phyloP scores from a whole-genome alignment of 768 basidiomycete species.

The Amanita brunnescens region DNA sequence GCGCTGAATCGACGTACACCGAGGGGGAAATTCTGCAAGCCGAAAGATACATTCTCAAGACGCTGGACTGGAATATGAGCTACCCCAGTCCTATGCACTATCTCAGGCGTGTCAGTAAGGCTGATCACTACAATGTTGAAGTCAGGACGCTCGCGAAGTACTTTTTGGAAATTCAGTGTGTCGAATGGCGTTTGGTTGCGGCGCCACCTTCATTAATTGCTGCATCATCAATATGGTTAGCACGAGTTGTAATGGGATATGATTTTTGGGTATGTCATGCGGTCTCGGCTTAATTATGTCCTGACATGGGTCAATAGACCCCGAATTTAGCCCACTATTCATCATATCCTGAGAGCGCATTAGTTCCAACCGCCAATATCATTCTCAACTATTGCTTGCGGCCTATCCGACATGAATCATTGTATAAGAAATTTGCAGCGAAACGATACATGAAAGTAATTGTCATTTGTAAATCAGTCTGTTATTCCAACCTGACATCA shows the following conservation, averaged over 20 bases:
- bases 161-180: slow-evolving; percentile 81
- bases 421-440: slow-evolving; percentile 88
- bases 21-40: slow-evolving; percentile 58
- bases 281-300: background rate
- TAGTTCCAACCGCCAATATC: slow-evolving; percentile 83
- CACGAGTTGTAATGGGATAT: slow-evolving; percentile 69
- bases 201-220: slow-evolving; percentile 82
- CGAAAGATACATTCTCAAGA: slow-evolving; percentile 89
- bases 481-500: background rate
- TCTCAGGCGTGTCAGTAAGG: slow-evolving; percentile 87
- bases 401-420: slow-evolving; percentile 71
- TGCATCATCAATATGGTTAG: slow-evolving; percentile 86
- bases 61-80: slow-evolving; percentile 86
- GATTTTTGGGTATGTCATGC: slow-evolving; percentile 77
- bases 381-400: slow-evolving; percentile 92
- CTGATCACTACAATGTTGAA: slow-evolving; percentile 91
- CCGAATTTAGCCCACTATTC: slow-evolving; percentile 91
- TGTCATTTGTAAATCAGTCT: background rate
- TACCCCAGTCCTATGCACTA: slow-evolving; percentile 95
- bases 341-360: slow-evolving; percentile 75
- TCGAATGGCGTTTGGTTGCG: slow-evolving; percentile 80
- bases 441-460: slow-evolving; percentile 82
- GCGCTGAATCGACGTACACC: slow-evolving; percentile 83
- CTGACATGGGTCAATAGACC: slow-evolving; percentile 31
- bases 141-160: slow-evolving; percentile 91